Percentiles rank a stretch among this genome's conserved stretches.
These are phyloP conservation scores for Teunomyces tritomae DNA, from an alignment of 805 yeast species.

Conservation along the genomic window DNA sequence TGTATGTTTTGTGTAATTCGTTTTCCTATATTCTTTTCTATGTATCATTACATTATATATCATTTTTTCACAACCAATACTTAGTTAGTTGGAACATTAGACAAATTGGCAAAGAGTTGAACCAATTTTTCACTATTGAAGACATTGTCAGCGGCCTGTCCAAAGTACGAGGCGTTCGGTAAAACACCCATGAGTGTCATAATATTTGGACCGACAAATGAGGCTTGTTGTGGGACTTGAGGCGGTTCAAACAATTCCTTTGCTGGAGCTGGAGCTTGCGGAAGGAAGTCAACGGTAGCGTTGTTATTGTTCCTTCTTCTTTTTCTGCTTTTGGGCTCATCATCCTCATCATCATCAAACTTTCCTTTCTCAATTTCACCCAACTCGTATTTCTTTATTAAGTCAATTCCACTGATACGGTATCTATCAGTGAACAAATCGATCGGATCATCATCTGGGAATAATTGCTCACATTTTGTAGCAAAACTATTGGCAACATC, in stretches of 20 bases:
- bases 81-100: slow-evolving; percentile 18
- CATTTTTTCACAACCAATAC: neutral
- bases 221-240: slow-evolving; percentile 5
- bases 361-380: slow-evolving; percentile 23
- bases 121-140: slow-evolving; percentile 58
- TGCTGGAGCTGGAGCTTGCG: neutral
- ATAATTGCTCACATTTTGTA: slow-evolving; percentile 59
- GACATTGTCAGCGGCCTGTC: slow-evolving; percentile 42
- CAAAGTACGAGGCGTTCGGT: slow-evolving; percentile 60
- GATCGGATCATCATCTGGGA: slow-evolving; percentile 56
- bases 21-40: neutral
- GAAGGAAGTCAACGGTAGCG: neutral
- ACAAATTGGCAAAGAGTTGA: slow-evolving; percentile 32
- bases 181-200: slow-evolving; percentile 26
- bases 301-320: slow-evolving; percentile 2
- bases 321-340: slow-evolving; percentile 10
- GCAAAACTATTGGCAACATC: slow-evolving; percentile 66
- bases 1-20: too few species aligned
- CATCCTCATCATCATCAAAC: slow-evolving; percentile 18
- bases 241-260: neutral
- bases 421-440: slow-evolving; percentile 39
- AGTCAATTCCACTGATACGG: slow-evolving; percentile 34
- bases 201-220: slow-evolving; percentile 12
- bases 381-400: slow-evolving; percentile 36
- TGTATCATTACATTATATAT: neutral